phyloP scores from a whole-genome alignment of 352 stramenopile genomes.

The Globisporangium nunn region DNA sequence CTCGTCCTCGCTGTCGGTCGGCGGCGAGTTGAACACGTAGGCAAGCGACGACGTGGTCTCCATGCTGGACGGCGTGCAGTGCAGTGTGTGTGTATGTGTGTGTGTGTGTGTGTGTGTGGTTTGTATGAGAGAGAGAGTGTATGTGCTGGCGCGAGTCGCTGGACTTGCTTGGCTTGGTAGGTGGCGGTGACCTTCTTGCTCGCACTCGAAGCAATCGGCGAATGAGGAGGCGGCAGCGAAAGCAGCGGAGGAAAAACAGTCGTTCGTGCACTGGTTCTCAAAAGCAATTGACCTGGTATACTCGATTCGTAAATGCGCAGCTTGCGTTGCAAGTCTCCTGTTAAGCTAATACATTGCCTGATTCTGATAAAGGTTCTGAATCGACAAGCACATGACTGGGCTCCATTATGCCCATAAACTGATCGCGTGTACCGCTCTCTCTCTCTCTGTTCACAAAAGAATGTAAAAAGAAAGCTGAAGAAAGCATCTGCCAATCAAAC shows the following conservation, averaged over 20 bases:
- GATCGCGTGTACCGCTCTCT: neutral
- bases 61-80: slow-evolving; percentile 7
- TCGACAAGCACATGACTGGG: neutral
- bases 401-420: neutral
- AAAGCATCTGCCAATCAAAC: neutral
- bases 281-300: too few species aligned
- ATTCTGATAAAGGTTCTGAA: neutral
- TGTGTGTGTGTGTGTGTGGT: too few species aligned
- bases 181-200: neutral
- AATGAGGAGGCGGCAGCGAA: neutral
- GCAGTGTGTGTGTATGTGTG: neutral
- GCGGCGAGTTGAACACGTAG: slow-evolving; percentile 38
- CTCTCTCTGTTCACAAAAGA: neutral
- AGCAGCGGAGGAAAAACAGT: neutral
- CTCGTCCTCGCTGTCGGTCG: slow-evolving; percentile 33
- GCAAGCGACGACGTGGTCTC: slow-evolving; percentile 21
- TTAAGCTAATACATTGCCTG: too few species aligned
- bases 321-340: too few species aligned
- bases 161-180: neutral
- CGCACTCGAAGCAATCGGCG: neutral
- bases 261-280: too few species aligned
- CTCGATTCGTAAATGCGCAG: too few species aligned
- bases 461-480: neutral
- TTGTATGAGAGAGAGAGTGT: too few species aligned
- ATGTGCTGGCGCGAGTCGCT: too few species aligned